A percentile compares a stretch with the other conserved stretches of the same genome.
Evolutionary conservation across 345 rosid genomes (phyloP).

Genomic region (Pistacia atlantica): DNA sequence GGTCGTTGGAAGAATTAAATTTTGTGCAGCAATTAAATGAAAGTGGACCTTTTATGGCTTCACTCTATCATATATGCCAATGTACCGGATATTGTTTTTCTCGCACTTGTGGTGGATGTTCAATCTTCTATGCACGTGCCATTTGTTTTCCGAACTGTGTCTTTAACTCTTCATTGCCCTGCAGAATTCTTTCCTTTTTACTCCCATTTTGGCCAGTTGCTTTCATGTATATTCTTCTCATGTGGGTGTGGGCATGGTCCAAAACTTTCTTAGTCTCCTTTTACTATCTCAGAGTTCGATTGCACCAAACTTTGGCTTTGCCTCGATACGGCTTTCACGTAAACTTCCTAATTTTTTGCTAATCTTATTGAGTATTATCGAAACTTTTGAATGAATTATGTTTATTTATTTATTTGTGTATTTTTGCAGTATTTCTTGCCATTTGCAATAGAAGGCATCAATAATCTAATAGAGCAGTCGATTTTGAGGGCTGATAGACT

Average conservation of each 20-base stretch:
- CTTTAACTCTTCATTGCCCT: slow-evolving; percentile 52
- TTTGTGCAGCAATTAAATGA: background rate
- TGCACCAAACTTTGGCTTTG: slow-evolving; percentile 80
- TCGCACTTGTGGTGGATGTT: slow-evolving; percentile 87
- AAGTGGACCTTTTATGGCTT: background rate
- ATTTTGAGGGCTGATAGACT: slow-evolving; percentile 75
- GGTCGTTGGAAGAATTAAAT: slow-evolving; percentile 38
- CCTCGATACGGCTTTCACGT: slow-evolving; percentile 96
- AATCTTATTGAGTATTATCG: too few relatives aligned
- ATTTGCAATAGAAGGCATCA: slow-evolving; percentile 82
- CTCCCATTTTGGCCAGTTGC: slow-evolving; percentile 50
- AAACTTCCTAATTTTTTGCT: too few relatives aligned
- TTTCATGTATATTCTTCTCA: slow-evolving; percentile 45
- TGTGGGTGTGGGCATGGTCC: slow-evolving; percentile 70
- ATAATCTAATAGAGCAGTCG: slow-evolving; percentile 76
- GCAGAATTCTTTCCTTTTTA: slow-evolving; percentile 39
- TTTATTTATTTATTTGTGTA: background rate
- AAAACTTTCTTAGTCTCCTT: slow-evolving; percentile 60
- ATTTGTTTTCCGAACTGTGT: slow-evolving; percentile 54
- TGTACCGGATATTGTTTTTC: slow-evolving; percentile 89
- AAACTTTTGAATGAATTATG: background rate
- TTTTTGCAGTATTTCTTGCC: slow-evolving; percentile 90
- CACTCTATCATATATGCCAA: too few relatives aligned
- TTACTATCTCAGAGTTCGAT: slow-evolving; percentile 63
- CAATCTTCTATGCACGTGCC: slow-evolving; percentile 67